Conservation (phyloP, 2,329 filamentous ascomycete genomes). For the Didymella exigua region DNA sequence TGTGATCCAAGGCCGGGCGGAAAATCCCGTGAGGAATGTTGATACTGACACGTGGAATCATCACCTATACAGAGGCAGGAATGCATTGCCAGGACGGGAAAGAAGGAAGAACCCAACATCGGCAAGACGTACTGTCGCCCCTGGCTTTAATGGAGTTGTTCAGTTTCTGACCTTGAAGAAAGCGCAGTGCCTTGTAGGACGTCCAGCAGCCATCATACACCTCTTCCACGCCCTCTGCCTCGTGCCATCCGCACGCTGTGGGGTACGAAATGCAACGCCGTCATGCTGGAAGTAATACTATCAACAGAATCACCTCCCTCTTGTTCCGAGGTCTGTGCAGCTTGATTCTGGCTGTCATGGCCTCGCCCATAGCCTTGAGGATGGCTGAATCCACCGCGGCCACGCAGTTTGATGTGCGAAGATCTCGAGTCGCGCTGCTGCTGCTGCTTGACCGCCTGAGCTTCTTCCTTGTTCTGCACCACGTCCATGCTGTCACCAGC, state of each 20-base stretch:
- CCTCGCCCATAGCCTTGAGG: conserved; percentile 25
- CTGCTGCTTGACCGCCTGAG: conserved; percentile 13
- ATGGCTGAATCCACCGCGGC: conserved; percentile 40
- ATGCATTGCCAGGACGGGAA: conserved; percentile 1
- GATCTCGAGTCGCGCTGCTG: conserved; percentile 20
- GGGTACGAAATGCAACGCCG: conserved; percentile 72
- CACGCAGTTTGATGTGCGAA: conserved; percentile 32
- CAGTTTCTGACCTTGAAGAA: neutral
- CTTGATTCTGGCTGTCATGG: neutral
- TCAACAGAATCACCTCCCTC: conserved; percentile 62
- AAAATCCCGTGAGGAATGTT: conserved; percentile 1
- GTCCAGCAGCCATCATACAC: conserved; percentile 4
- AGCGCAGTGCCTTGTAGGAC: neutral
- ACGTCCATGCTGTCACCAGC: conserved; percentile 34
- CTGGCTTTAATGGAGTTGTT: neutral
- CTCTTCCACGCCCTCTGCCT: conserved; percentile 28
- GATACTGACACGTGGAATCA: conserved; percentile 3
- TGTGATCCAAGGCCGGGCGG: neutral
- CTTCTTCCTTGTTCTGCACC: conserved; percentile 23
- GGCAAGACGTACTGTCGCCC: neutral
- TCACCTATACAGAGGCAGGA: neutral
- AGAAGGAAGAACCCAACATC: neutral
- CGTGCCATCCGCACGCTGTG: conserved; percentile 39
- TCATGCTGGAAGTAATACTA: conserved; percentile 70
- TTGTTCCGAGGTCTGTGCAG: neutral